A percentile compares a stretch with the other conserved stretches of the same genome.
These are phyloP conservation scores for Dictyostelium brefeldianum DNA, from an alignment of 78 protist species.

Conservation along the genomic window DNA sequence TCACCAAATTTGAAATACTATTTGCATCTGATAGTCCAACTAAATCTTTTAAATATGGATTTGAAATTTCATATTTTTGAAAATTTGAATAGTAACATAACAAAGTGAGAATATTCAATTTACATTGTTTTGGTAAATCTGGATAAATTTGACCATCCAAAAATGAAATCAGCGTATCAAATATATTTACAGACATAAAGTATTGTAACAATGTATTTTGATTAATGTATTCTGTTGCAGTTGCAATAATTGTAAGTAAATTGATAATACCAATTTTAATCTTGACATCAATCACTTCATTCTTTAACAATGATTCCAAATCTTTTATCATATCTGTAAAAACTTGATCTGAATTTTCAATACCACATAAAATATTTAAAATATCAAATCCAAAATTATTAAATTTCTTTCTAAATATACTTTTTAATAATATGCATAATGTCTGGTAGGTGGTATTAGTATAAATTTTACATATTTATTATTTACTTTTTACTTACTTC, in stretches of 20 bases:
- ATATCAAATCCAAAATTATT: slow-evolving; percentile 78
- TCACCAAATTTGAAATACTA: background rate
- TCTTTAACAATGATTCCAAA: slow-evolving; percentile 1
- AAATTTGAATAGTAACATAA: slow-evolving; percentile 31
- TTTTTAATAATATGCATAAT: slow-evolving; percentile 48
- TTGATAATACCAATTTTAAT: slow-evolving; percentile 39
- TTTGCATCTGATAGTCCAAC: background rate
- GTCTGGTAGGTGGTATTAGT: no score
- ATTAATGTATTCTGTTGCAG: slow-evolving; percentile 74
- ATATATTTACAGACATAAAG: slow-evolving; percentile 64
- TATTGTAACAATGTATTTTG: slow-evolving; percentile 69
- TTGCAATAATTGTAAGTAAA: slow-evolving; percentile 44
- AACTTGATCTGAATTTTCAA: slow-evolving; percentile 53
- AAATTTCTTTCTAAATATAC: slow-evolving; percentile 81
- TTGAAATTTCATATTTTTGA: slow-evolving; percentile 66
- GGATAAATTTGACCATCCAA: slow-evolving; percentile 11
- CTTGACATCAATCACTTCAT: background rate
- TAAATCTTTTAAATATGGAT: slow-evolving; percentile 37
- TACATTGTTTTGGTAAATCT: slow-evolving; percentile 23
- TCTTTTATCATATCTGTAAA: slow-evolving; percentile 53
- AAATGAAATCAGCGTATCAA: background rate
- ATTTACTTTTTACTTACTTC: slow-evolving; percentile 7
- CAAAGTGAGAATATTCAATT: slow-evolving; percentile 5
- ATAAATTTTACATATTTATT: no score
- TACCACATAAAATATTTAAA: slow-evolving; percentile 73